These are phyloP conservation scores for Fusarium avenaceum DNA, from an alignment of 2,329 filamentous ascomycete genomes.

Conservation along the genomic window DNA sequence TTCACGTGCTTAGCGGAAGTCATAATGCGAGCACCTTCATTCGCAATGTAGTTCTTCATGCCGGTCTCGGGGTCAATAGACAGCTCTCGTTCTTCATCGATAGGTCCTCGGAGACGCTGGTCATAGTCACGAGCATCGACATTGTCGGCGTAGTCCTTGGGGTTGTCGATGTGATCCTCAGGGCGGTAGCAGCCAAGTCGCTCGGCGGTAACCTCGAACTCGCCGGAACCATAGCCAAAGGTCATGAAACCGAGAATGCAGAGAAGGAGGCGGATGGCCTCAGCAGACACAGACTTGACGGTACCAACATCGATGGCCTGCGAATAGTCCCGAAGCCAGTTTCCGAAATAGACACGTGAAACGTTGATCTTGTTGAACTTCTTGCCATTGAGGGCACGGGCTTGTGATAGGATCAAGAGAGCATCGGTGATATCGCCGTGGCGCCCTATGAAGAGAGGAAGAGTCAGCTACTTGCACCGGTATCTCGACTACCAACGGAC, in stretches of 20 bases:
- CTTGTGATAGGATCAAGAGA: constrained; percentile 77
- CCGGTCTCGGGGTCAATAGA: constrained; percentile 80
- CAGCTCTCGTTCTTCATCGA: constrained; percentile 84
- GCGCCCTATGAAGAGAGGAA: constrained; percentile 66
- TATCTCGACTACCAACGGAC: background rate
- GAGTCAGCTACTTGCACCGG: constrained; percentile 17
- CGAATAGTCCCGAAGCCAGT: constrained; percentile 94
- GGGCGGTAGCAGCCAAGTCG: constrained; percentile 86
- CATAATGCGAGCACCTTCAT: constrained; percentile 81
- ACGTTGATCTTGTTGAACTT: constrained; percentile 92
- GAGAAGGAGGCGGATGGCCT: constrained; percentile 89
- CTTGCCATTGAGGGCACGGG: constrained; percentile 69
- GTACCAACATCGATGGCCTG: constrained; percentile 95
- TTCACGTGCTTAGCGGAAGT: constrained; percentile 85
- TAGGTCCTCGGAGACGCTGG: constrained; percentile 80
- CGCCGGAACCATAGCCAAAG: constrained; percentile 85
- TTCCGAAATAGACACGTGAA: constrained; percentile 93
- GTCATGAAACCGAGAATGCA: constrained; percentile 92
- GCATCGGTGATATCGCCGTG: constrained; percentile 95
- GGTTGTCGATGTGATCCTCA: constrained; percentile 82
- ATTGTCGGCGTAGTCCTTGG: constrained; percentile 91
- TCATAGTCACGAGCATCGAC: constrained; percentile 87
- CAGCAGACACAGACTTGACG: constrained; percentile 89
- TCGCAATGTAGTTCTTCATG: constrained; percentile 95
- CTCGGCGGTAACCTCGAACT: constrained; percentile 87